These are phyloP conservation scores for Pichia phayaonensis DNA, from an alignment of 805 yeast species.

Conservation along the genomic window DNA sequence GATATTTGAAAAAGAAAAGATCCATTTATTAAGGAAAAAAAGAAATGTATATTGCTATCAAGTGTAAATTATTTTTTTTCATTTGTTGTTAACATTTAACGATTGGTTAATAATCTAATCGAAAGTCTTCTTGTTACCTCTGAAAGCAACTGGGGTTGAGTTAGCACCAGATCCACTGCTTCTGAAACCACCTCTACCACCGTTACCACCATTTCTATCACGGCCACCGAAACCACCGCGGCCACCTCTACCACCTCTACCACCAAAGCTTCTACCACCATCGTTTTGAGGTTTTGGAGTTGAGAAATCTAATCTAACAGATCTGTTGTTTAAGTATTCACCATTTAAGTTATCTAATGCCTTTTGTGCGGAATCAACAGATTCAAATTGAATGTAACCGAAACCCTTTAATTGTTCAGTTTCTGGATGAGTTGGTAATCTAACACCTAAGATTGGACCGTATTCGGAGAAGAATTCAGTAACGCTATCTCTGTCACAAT, in stretches of 20 bases:
- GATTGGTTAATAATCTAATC: conserved; percentile 37
- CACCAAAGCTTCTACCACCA: conserved; percentile 19
- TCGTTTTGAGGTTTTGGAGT: conserved; percentile 53
- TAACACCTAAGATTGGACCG: conserved; percentile 81
- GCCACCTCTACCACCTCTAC: conserved; percentile 14
- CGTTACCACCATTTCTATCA: conserved; percentile 36
- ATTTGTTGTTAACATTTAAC: neutral
- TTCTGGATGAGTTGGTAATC: conserved; percentile 98
- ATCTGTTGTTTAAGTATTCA: conserved; percentile 80
- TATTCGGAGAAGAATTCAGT: conserved; percentile 64
- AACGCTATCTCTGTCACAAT: conserved; percentile 73
- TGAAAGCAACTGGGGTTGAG: conserved; percentile 62
- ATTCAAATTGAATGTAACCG: conserved; percentile 90
- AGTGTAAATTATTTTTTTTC: neutral
- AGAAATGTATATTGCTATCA: neutral
- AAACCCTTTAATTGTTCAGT: conserved; percentile 99
- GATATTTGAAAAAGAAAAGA: conserved; percentile 10
- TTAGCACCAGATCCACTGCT: conserved; percentile 55
- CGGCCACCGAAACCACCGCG: conserved; percentile 27
- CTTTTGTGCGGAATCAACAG: conserved; percentile 81
- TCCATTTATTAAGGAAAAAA: neutral
- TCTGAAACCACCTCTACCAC: conserved; percentile 36
- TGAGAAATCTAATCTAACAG: conserved; percentile 91
- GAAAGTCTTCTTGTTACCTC: conserved; percentile 78
- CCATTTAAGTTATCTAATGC: conserved; percentile 88